Percentiles rank a stretch among this genome's conserved stretches.
Conservation (phyloP, 2,329 filamentous ascomycete genomes). For the Periconia sp. region DNA sequence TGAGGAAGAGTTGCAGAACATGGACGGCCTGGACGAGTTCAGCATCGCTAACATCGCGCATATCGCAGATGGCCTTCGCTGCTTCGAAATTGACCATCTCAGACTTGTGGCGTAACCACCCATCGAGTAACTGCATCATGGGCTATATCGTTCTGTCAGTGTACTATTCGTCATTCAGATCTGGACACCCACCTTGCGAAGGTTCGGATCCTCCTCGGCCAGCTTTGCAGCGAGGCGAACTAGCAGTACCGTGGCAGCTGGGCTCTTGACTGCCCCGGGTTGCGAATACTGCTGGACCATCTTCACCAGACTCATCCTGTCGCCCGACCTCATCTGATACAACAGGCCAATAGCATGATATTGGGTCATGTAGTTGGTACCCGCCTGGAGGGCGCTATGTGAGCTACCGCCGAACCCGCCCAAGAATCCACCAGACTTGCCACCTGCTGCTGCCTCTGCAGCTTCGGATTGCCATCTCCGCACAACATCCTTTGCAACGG, state of each 20-base stretch:
- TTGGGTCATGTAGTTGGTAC: slow-evolving; percentile 94
- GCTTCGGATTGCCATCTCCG: slow-evolving; percentile 98
- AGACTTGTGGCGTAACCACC: slow-evolving; percentile 97
- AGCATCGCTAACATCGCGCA: slow-evolving; percentile 89
- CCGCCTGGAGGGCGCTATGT: slow-evolving; percentile 71
- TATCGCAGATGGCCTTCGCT: slow-evolving; percentile 95
- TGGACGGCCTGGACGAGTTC: slow-evolving; percentile 93
- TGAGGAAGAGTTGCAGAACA: slow-evolving; percentile 94
- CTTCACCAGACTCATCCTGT: slow-evolving; percentile 98
- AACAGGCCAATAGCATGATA: slow-evolving; percentile 97
- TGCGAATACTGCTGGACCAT: slow-evolving; percentile 99
- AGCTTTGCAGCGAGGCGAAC: slow-evolving; percentile 92
- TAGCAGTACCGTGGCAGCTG: slow-evolving; percentile 88
- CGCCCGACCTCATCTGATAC: slow-evolving; percentile 97
- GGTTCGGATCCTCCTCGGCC: slow-evolving; percentile 86
- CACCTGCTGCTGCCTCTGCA: slow-evolving; percentile 90
- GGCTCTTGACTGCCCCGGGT: slow-evolving; percentile 91
- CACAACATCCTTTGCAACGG: slow-evolving; percentile 93
- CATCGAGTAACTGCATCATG: slow-evolving; percentile 96
- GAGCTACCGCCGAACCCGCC: slow-evolving; percentile 87
- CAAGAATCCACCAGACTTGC: slow-evolving; percentile 89
- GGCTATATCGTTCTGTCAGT: slow-evolving; percentile 55
- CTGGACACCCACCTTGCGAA: slow-evolving; percentile 65
- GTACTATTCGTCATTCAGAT: not conserved
- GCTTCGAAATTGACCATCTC: slow-evolving; percentile 95